Evolutionary conservation across 1,284 basidiomycete genomes (phyloP).

Genomic region (Rhizopogon parksii): DNA sequence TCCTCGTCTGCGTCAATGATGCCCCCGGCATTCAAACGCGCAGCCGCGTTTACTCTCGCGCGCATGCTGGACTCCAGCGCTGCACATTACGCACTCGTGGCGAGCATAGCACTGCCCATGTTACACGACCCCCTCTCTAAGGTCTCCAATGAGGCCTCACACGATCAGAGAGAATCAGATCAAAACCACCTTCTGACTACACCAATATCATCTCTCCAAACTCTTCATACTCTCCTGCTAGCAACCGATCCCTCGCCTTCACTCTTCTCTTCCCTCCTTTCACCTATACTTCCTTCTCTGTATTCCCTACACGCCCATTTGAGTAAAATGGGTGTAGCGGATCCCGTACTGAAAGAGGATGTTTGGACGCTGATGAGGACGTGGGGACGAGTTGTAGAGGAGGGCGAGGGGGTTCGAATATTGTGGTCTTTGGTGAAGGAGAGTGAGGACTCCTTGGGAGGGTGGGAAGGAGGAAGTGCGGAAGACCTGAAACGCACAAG

Average conservation of each 20-base stretch:
- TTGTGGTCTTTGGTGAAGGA: slow-evolving; percentile 55
- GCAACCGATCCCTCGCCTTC: slow-evolving; percentile 74
- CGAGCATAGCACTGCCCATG: slow-evolving; percentile 34
- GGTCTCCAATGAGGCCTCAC: slow-evolving; percentile 1
- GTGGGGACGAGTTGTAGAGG: slow-evolving; percentile 65
- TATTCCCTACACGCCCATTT: slow-evolving; percentile 60
- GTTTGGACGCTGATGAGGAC: slow-evolving; percentile 54
- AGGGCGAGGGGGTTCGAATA: slow-evolving; percentile 46
- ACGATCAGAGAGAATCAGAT: background rate
- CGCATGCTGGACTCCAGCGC: slow-evolving; percentile 44
- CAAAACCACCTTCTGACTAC: slow-evolving; percentile 7
- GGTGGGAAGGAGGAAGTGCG: slow-evolving; percentile 49
- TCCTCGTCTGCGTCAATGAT: slow-evolving; percentile 12
- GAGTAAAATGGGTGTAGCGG: slow-evolving; percentile 46
- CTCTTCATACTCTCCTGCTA: slow-evolving; percentile 50
- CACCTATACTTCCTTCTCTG: slow-evolving; percentile 60
- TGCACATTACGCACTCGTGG: slow-evolving; percentile 27
- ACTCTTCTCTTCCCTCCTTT: slow-evolving; percentile 57
- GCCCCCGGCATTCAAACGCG: slow-evolving; percentile 46
- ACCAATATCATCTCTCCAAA: slow-evolving; percentile 38
- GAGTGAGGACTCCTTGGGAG: slow-evolving; percentile 42
- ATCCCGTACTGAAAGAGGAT: slow-evolving; percentile 54
- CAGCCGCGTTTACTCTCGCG: slow-evolving; percentile 63
- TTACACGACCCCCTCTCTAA: slow-evolving; percentile 41
- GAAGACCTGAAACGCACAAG: slow-evolving; percentile 40